Evolutionary conservation across 1,284 basidiomycete genomes (phyloP), one percentile per base, ranked within the genome.

Genomic region (Rhodotorula sp.): DNA sequence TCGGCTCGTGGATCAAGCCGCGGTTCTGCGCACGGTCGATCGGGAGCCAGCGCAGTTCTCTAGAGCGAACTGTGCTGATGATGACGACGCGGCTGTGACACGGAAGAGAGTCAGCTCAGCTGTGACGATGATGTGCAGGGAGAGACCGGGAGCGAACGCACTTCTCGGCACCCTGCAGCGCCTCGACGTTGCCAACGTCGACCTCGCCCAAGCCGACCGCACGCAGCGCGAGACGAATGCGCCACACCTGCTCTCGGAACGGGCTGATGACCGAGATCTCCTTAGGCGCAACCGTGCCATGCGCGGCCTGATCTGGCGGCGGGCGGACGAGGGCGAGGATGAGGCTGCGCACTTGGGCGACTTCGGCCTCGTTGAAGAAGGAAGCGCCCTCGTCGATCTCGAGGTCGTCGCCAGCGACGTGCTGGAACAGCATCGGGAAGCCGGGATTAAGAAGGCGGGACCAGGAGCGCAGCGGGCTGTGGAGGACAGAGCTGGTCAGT

Each of bases 231-330:
- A 80, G 67, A 65, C 83, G 81, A 21, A 83, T 70, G n/a, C 80
- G 73, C 82, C 82, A 83, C 0, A 83, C 82, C 65, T 84, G 82
- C 70, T 83, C 82, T 46, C 82, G 66, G 78, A 80, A 83, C 7
- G 82, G 82, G 1, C 79, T 78, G 48, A 83, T 81, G 27, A 84
- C 80, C 17, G 78, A 79, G 59, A 84, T 81, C 34, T 83, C 80
- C 14, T 69, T 68, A 17, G 77, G 72, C 45, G 62, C 61, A 41
- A 81, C 58, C 19, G 54, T 54, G 4, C 63, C 70, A 27, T 67
- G 67, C 21, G 56, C 53, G 17, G 50, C 45, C 52, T 54, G 52
- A 52, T 46, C 64, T 7, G n/a, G 42, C 17, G 46, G 54, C 27
- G 56, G 55, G 12, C 64, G 62, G 13, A 79, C 68, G 10, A 82